These are phyloP conservation scores for Diutina pseudorugosa DNA, from an alignment of 1,139 yeast species.

Conservation along the genomic window DNA sequence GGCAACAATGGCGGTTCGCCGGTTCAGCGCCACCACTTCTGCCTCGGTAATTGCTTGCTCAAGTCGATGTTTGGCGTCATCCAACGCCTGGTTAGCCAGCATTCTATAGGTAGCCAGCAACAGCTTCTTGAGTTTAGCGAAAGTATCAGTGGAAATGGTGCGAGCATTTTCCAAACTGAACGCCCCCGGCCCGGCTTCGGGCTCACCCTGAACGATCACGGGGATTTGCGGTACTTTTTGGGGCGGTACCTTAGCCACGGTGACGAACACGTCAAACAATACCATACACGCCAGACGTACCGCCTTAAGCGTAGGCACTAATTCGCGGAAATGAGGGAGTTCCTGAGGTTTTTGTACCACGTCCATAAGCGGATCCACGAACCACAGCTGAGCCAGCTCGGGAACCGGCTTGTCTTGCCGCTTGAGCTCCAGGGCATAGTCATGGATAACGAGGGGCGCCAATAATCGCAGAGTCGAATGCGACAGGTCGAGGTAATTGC, in stretches of 20 bases:
- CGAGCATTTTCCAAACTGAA: constrained; percentile 74
- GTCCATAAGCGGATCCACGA: constrained; percentile 14
- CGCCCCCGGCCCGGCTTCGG: constrained; percentile 91
- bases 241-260: constrained; percentile 63
- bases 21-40: constrained; percentile 34
- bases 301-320: constrained; percentile 77
- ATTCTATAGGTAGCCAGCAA: constrained; percentile 67
- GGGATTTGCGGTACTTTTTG: constrained; percentile 76
- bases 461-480: constrained; percentile 77
- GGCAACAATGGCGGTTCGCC: constrained; percentile 58
- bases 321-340: constrained; percentile 60
- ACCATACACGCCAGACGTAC: constrained; percentile 84
- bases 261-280: constrained; percentile 64
- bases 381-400: constrained; percentile 8
- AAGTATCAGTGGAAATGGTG: constrained; percentile 52
- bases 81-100: constrained; percentile 60
- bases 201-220: constrained; percentile 85
- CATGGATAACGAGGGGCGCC: constrained; percentile 59
- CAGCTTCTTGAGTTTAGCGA: constrained; percentile 48
- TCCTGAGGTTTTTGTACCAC: constrained; percentile 30
- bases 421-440: constrained; percentile 40
- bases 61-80: constrained; percentile 68
- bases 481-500: constrained; percentile 36
- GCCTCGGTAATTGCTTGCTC: constrained; percentile 61
- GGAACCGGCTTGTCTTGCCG: constrained; percentile 8